Evolutionary conservation across 1,284 basidiomycete species (phyloP), one percentile per base, ranked within the genome.

Genomic region (Marasmius tenuissimus): DNA sequence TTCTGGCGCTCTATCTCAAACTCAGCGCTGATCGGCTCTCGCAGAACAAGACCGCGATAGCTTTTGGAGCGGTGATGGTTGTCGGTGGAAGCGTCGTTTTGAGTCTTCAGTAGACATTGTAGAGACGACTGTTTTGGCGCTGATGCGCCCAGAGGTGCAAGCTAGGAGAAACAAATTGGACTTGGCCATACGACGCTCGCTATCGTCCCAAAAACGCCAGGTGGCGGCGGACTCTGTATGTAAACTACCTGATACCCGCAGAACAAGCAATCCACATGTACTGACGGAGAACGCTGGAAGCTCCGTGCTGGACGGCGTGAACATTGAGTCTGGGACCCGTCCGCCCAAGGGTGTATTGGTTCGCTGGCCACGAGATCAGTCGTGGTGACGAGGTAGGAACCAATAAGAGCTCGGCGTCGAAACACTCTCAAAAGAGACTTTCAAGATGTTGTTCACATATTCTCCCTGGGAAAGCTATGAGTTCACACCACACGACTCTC

Each of bases 361-460:
- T 27, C 27, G 4, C 27, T 27, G 27, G 27, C 27, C 27, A 52
- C 37, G 37, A 49, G 35, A 27, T 59, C 57, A 42, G 38, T 59
- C 47, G 52, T 20, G 62, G 47, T 72, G 66, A 20, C 69, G 71
- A 40, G 75, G 72, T 65, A 75, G 69, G 59, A 79, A 79, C 77
- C 76, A 79, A 62, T 74, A 62, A 1, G 62, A 60, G 42, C 48
- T 45, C 12, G 42, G 9, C 20, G 50, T 50, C 18, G 57, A 53
- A 37, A 55, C 52, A 22, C 60, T 59, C 18, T 63, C 57, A n/a
- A 67, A 57, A 52, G 63, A 59, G 37, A 65, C 22, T 18, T 52
- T 35, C 49, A 65, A 39, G 38, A 37, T 22, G 35, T n/a, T 16
- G 39, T 20, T 42, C 52, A 56, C 52, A 22, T 40, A 47, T 60